Conservation (phyloP, 2,329 filamentous ascomycete species). For the Ceratocystis colombiana region DNA sequence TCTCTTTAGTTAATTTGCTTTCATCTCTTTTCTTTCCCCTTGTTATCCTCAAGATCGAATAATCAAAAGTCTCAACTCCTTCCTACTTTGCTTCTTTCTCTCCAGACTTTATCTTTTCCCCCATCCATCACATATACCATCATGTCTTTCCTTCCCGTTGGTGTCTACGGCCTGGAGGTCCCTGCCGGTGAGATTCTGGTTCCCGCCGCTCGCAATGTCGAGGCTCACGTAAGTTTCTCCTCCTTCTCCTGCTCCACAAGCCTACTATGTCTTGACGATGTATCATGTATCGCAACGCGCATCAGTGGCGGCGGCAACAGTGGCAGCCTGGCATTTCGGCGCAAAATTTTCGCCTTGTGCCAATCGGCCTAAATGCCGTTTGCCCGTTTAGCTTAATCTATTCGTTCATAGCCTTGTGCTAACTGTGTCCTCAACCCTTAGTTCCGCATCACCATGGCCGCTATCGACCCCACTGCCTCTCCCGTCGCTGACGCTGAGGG, state of each 20-base stretch:
- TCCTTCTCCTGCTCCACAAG: conserved; percentile 11
- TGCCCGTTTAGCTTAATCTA: not conserved
- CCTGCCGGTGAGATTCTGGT: conserved; percentile 75
- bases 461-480: conserved; percentile 78
- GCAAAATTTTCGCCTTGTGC: conserved; percentile 23
- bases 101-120: conserved; percentile 24
- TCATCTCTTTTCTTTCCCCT: not conserved
- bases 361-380: not conserved
- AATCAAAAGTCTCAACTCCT: not conserved
- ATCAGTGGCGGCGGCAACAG: not conserved
- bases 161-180: conserved; percentile 86
- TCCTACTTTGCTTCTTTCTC: conserved; percentile 15
- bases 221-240: conserved; percentile 61
- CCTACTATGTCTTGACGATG: not conserved
- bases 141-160: conserved; percentile 57
- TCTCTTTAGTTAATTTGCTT: not conserved
- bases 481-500: conserved; percentile 55
- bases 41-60: not conserved
- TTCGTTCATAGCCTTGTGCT: conserved; percentile 27
- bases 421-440: conserved; percentile 34
- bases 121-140: conserved; percentile 9
- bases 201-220: conserved; percentile 65
- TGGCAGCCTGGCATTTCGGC: not conserved
- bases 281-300: not conserved
- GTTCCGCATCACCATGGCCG: conserved; percentile 98